phyloP scores from a whole-genome alignment of 78 protist genomes.

The Planoprotostelium fungivorum region DNA sequence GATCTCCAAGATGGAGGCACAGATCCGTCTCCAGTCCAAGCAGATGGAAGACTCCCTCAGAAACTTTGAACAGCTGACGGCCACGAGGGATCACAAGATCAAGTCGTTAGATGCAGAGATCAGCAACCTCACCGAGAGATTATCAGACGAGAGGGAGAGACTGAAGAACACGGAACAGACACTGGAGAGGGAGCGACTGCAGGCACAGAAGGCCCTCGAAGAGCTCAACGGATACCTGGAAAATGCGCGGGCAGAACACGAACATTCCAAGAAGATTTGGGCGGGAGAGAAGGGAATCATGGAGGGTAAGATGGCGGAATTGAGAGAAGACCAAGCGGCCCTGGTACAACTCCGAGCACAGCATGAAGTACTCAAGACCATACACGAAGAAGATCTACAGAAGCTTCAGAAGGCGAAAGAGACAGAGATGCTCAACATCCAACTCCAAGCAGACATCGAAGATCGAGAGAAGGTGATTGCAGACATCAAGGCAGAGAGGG shows the following conservation, averaged over 20 bases:
- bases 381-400: not conserved
- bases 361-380: not conserved
- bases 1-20: not conserved
- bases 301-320: not conserved
- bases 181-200: not conserved
- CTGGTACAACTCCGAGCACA: not conserved
- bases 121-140: not conserved
- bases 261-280: not conserved
- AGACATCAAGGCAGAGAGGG: not conserved
- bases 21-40: not conserved
- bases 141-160: not conserved
- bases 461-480: not conserved
- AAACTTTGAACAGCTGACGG: not conserved
- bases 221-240: not conserved
- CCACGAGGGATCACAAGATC: not conserved
- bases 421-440: not conserved
- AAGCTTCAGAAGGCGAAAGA: not conserved
- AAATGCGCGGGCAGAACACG: not conserved
- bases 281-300: not conserved
- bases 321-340: not conserved
- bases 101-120: not conserved
- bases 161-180: not conserved
- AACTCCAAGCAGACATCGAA: not conserved
- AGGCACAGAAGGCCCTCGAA: not conserved
- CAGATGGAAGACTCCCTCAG: not conserved